These are phyloP conservation scores for Aspergillus persii DNA, from an alignment of 2,329 filamentous ascomycete species.

Conservation along the genomic window DNA sequence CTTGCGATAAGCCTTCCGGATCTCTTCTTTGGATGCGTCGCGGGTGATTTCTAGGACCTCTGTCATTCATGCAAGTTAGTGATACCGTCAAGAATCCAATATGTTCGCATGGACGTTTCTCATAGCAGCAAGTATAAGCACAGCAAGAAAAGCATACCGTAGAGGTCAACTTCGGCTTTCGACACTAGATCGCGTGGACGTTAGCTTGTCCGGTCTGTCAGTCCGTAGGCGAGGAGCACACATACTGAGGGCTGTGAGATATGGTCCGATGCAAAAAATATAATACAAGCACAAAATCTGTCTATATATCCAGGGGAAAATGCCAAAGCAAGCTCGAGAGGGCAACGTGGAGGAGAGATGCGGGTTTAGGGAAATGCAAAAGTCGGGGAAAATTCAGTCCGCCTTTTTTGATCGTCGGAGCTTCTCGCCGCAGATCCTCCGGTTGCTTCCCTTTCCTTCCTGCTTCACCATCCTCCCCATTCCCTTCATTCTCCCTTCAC, in stretches of 20 bases:
- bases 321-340: background rate
- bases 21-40: constrained; percentile 70
- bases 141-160: constrained; percentile 46
- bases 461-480: background rate
- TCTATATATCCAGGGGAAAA: background rate
- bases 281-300: background rate
- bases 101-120: background rate
- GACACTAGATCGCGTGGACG: constrained; percentile 30
- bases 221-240: background rate
- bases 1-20: constrained; percentile 97
- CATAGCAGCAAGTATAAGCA: background rate
- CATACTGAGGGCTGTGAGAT: constrained; percentile 16
- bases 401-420: constrained; percentile 11
- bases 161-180: constrained; percentile 55
- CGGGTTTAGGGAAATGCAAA: background rate
- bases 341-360: background rate
- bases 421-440: constrained; percentile 10
- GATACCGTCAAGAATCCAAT: background rate
- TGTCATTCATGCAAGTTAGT: constrained; percentile 36
- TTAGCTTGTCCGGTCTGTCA: constrained; percentile 16
- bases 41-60: constrained; percentile 76
- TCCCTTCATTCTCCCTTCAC: background rate
- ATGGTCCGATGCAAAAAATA: background rate
- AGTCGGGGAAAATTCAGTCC: constrained; percentile 15
- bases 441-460: constrained; percentile 3